These are phyloP conservation scores for Petunia secreta DNA, from an alignment of 257 asterid species.

Conservation along the genomic window DNA sequence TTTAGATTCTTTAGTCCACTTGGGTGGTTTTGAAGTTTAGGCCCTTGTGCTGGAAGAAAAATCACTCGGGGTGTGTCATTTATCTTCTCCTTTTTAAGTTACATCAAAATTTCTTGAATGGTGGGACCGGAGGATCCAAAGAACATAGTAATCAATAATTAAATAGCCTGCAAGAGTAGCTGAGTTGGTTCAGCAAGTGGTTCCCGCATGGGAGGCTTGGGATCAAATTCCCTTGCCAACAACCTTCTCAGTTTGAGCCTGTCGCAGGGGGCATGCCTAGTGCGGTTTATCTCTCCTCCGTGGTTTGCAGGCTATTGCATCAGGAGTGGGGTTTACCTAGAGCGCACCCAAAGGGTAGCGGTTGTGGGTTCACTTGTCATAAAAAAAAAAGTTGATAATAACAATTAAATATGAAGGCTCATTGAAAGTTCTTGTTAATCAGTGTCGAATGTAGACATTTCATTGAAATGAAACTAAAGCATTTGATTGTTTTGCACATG, in stretches of 20 bases:
- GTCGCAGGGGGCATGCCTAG: too few relatives aligned
- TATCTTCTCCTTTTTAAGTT: background rate
- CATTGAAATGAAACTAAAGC: slow-evolving; percentile 18
- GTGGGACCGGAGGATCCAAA: background rate
- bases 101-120: background rate
- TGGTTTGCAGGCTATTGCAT: too few relatives aligned
- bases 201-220: too few relatives aligned
- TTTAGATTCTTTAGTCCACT: background rate
- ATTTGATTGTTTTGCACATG: slow-evolving; percentile 19
- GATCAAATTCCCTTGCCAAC: too few relatives aligned
- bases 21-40: background rate
- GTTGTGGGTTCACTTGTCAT: too few relatives aligned
- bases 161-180: background rate
- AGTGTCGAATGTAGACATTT: background rate
- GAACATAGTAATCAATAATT: background rate
- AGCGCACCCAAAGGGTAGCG: too few relatives aligned
- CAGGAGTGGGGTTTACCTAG: too few relatives aligned
- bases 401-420: background rate
- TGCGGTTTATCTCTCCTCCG: too few relatives aligned
- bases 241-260: too few relatives aligned
- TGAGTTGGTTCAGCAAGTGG: too few relatives aligned
- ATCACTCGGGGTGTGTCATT: background rate
- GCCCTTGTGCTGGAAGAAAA: background rate
- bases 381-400: too few relatives aligned
- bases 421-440: background rate